These are phyloP conservation scores for Obba rivulosa DNA, from an alignment of 768 basidiomycete species.

Conservation along the genomic window DNA sequence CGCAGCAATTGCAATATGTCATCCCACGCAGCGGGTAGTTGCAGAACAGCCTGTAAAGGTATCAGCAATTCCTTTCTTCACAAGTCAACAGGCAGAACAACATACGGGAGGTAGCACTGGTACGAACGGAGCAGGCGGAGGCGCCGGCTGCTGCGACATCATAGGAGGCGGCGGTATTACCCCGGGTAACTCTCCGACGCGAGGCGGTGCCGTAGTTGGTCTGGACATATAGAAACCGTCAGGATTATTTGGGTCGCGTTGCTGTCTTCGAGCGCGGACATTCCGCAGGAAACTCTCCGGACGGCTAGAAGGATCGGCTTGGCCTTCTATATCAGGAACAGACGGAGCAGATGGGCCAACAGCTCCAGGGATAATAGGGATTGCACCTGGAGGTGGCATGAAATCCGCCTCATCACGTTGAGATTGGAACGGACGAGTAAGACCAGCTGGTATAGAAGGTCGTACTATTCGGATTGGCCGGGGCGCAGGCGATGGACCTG, in stretches of 20 bases:
- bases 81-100: conserved; percentile 13
- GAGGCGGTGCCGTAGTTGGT: conserved; percentile 2
- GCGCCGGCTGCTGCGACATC: neutral
- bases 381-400: no score
- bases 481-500: conserved; percentile 16
- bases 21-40: conserved; percentile 57
- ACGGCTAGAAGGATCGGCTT: no score
- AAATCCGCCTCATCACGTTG: neutral
- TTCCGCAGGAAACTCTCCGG: no score
- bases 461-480: no score
- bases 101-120: conserved; percentile 33
- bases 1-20: conserved; percentile 65
- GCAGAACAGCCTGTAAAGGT: conserved; percentile 46
- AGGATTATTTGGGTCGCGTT: conserved; percentile 9
- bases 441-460: neutral
- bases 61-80: no score
- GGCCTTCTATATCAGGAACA: no score
- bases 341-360: no score
- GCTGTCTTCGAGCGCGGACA: conserved; percentile 9
- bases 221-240: conserved; percentile 8
- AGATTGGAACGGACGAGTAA: neutral
- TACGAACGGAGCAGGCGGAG: neutral
- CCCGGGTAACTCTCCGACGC: neutral
- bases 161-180: neutral
- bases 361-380: no score